These are phyloP conservation scores for Drosera capensis DNA, from an alignment of 148 eudicot genomes.

Conservation along the genomic window DNA sequence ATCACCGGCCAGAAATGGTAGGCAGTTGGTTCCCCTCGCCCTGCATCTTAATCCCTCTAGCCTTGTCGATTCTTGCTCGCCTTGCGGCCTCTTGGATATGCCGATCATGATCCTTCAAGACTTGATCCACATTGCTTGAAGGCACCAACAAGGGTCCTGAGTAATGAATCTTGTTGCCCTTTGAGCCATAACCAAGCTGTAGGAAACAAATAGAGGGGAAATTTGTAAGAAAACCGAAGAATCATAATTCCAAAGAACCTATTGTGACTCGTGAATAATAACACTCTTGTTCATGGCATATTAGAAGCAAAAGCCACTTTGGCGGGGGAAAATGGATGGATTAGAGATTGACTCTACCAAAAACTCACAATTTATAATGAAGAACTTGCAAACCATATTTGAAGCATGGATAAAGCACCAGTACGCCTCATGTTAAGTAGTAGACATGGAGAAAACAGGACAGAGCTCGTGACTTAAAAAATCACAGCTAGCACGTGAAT, in stretches of 20 bases:
- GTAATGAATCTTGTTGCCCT: constrained; percentile 85
- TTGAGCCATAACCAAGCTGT: constrained; percentile 71
- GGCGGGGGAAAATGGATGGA: no score
- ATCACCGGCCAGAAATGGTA: constrained; percentile 43
- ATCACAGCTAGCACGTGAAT: no score
- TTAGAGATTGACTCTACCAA: no score
- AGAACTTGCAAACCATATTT: no score
- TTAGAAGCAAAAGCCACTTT: no score
- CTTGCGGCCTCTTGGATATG: constrained; percentile 83
- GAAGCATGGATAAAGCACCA: no score
- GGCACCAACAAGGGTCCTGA: constrained; percentile 89
- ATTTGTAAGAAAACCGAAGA: neutral
- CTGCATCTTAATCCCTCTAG: constrained; percentile 41
- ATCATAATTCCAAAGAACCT: neutral
- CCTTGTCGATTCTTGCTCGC: constrained; percentile 69
- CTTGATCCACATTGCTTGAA: constrained; percentile 77
- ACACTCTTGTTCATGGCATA: no score
- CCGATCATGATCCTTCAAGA: constrained; percentile 84
- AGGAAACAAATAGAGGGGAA: neutral
- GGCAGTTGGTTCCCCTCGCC: constrained; percentile 32
- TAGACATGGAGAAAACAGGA: no score
- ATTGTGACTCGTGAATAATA: neutral
- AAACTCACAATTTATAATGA: no score
- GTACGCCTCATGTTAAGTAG: no score
- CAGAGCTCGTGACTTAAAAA: no score